Evolutionary conservation across 768 basidiomycete species (phyloP), one percentile per base, ranked within the genome.

Genomic region (Rhizopogon rudus): DNA sequence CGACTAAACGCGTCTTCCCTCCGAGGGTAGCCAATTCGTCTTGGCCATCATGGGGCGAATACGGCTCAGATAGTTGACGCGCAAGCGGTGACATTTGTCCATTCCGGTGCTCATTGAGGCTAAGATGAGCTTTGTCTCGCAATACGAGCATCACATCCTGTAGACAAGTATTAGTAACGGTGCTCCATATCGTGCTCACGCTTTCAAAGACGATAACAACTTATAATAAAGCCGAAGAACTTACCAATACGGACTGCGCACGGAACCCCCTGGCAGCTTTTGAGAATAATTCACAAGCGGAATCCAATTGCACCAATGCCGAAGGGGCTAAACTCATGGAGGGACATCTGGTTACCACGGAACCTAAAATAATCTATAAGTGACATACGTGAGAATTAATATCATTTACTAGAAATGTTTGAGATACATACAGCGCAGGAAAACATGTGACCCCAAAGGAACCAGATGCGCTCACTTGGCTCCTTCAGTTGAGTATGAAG

Each of bases 301-400:
- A 87, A 64, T 88, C 85, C 29, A 89, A 71, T 62, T 89, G 87
- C 7, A 81, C 77, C 8, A 89, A 77, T 4, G 87, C 87, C 22
- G 87, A 88, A 16, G 86, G 84, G 20, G 87, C 87, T 57, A 89
- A 69, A 61, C 86, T 87, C 81, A 88, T 87, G 16, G 87, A 88
- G 10, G 87, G 87, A 68, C 87, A 88, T 50, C 86, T 77, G 16
- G 87, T 89, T 10, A 88, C 87, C 37, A 89, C 86, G 20, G 86
- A 86, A 37, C 87, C 87, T 45, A 89, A 70, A 50, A 89, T 75
- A 58, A 89, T 88, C 84, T 65, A 46, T 41, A 29, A 40, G 55
- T 58, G 49, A 28, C 22, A 37, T 51, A 42, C 14, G 41, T 46
- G 43, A 45, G 41, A 40, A 45, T 50, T 33, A 12, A 8, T 29